Percentiles rank a stretch among this genome's conserved stretches.
These are phyloP conservation scores for Russula sp. DNA, from an alignment of 768 basidiomycete genomes.

Conservation along the genomic window DNA sequence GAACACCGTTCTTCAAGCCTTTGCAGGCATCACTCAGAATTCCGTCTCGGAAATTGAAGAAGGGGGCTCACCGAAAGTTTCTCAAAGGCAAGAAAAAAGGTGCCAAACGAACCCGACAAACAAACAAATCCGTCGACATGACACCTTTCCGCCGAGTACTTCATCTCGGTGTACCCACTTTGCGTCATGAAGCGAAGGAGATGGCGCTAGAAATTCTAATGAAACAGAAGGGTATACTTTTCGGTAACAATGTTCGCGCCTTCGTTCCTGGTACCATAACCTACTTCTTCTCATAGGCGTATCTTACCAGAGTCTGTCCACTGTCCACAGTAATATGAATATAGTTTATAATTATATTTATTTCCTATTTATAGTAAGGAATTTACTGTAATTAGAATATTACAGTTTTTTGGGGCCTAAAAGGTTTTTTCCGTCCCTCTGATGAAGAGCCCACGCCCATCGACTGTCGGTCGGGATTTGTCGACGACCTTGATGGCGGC, in stretches of 20 bases:
- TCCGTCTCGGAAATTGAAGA: constrained; percentile 3
- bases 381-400: too few relatives aligned
- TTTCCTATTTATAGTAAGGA: too few relatives aligned
- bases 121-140: constrained; percentile 31
- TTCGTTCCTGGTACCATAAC: not conserved
- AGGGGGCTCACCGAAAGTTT: constrained; percentile 26
- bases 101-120: constrained; percentile 27
- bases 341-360: too few relatives aligned
- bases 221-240: constrained; percentile 34
- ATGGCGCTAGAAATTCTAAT: constrained; percentile 30
- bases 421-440: too few relatives aligned
- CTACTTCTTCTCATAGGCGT: constrained; percentile 8
- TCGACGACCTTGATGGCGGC: too few relatives aligned
- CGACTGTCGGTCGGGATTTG: too few relatives aligned
- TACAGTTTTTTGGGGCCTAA: too few relatives aligned
- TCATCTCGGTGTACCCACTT: constrained; percentile 33
- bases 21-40: constrained; percentile 2
- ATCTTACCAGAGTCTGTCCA: too few relatives aligned
- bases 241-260: constrained; percentile 28
- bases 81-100: constrained; percentile 37
- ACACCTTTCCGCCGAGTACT: constrained; percentile 37
- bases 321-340: too few relatives aligned
- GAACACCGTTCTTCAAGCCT: not conserved
- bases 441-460: too few relatives aligned
- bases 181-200: constrained; percentile 28